Evolutionary conservation across 306 rosid genomes (phyloP), one percentile per base, ranked within the genome.

Genomic region (apple (Malus domestica)): DNA sequence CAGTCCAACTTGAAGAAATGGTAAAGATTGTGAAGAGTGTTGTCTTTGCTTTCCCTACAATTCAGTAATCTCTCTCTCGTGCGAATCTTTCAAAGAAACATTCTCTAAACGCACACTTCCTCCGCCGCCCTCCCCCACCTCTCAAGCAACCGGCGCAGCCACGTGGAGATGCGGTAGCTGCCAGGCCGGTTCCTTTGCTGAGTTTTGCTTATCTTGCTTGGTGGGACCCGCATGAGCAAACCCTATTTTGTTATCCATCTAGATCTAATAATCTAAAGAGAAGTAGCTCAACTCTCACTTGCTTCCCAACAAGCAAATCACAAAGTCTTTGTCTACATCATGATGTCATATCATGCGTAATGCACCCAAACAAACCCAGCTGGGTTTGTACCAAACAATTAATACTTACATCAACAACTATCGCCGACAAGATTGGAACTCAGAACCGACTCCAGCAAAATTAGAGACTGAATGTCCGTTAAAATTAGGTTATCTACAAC

Each of bases 41-140:
- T 25, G 60, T 32, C 78, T 61, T 74, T 45, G 70, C 78, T 74
- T 74, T 61, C 46, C 78, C 30, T 44, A 44, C 70, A 44, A 12
- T 74, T 44, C 61, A 44, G 6, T 3, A 42, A 1, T 11, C 65
- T 59, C 35, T 61, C 69, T 64, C 44, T 64, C 68, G 0, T 9
- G 30, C 0, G 20, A 42, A n/a, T 44, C 52, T 42, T 42, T 67
- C 12, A 20, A 61, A 73, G 57, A 3, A 46, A 61, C 69, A 42
- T 73, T 58, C 57, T 49, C 0, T 1, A 20, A 35, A 38, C 11
- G 70, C 29, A 6, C 51, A 35, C 27, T 66, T 60, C 32, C 16
- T 20, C 13, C 29, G 62, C 62, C 29, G 62, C 27, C 30, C 27
- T 23, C 15, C 65, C 32, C 18, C 65, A 22, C 6, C 40, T 62